phyloP scores from a whole-genome alignment of 78 protist genomes.

The Dictyostelium intermedium region DNA sequence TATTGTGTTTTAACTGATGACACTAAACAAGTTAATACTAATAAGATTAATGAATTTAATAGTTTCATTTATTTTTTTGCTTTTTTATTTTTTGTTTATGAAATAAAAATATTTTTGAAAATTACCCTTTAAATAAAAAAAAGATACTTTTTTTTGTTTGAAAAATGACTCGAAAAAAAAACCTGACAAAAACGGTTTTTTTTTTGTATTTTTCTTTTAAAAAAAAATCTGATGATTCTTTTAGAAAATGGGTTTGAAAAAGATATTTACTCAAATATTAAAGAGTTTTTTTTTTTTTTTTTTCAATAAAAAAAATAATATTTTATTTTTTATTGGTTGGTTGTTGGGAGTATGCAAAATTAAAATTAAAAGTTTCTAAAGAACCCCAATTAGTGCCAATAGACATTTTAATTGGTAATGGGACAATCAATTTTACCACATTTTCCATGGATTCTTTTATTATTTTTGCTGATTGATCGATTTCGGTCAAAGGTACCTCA shows the following conservation, averaged over 20 bases:
- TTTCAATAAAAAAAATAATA: too few relatives aligned
- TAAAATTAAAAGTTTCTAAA: background rate
- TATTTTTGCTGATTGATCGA: background rate
- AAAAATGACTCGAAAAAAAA: too few relatives aligned
- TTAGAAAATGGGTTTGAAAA: background rate
- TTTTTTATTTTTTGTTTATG: too few relatives aligned
- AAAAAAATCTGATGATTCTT: background rate
- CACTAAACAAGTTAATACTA: too few relatives aligned
- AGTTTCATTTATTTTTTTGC: background rate
- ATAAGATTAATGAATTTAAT: background rate
- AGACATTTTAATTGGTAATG: slow-evolving; percentile 43
- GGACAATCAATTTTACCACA: slow-evolving; percentile 13
- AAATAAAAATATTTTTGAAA: too few relatives aligned
- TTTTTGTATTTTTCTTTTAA: too few relatives aligned
- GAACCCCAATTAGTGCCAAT: slow-evolving; percentile 70
- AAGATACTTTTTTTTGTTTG: too few relatives aligned
- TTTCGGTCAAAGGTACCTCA: slow-evolving; percentile 51
- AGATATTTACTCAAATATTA: background rate
- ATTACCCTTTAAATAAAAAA: too few relatives aligned
- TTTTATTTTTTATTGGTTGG: background rate
- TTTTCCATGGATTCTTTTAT: slow-evolving; percentile 63
- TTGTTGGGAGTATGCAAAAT: background rate
- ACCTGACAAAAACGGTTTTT: background rate
- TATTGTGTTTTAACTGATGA: background rate
- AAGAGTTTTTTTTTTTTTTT: background rate